phyloP scores from a whole-genome alignment of 1,284 basidiomycete genomes.

The Rhodotorula sp. region DNA sequence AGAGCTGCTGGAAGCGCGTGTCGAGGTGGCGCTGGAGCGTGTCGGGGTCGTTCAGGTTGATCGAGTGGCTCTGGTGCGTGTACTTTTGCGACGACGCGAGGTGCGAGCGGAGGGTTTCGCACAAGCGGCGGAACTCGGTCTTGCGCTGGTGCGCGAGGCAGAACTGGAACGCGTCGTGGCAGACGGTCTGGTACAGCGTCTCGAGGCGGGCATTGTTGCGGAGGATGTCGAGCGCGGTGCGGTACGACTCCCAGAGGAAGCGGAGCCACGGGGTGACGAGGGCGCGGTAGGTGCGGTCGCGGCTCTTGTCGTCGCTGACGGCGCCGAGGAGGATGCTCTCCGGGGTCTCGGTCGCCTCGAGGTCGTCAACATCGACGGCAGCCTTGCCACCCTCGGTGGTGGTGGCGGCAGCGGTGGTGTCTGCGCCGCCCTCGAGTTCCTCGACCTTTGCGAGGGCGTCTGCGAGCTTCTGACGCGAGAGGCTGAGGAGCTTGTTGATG shows the following conservation, averaged over 20 bases:
- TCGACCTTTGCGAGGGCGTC: conserved; percentile 73
- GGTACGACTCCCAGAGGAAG: conserved; percentile 97
- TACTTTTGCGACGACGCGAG: conserved; percentile 94
- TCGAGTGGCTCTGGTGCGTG: conserved; percentile 89
- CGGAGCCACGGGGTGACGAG: conserved; percentile 97
- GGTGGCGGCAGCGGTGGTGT: conserved; percentile 43
- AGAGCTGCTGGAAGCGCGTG: conserved; percentile 95
- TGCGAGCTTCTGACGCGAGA: conserved; percentile 81
- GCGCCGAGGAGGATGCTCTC: conserved; percentile 84
- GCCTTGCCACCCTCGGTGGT: conserved; percentile 22
- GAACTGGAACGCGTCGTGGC: conserved; percentile 95
- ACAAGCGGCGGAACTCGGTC: conserved; percentile 95
- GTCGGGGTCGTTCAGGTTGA: conserved; percentile 95
- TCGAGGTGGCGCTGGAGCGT: conserved; percentile 96
- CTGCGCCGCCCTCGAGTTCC: conserved; percentile 67
- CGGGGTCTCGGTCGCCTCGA: conserved; percentile 72
- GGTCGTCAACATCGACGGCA: conserved; percentile 50
- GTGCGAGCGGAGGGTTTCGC: conserved; percentile 94
- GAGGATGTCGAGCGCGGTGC: conserved; percentile 91
- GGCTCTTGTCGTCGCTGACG: conserved; percentile 85
- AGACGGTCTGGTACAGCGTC: conserved; percentile 93
- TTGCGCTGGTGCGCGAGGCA: conserved; percentile 91
- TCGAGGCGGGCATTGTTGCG: conserved; percentile 96
- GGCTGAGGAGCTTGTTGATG: conserved; percentile 81
- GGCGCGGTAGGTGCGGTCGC: conserved; percentile 91